These are phyloP conservation scores for Waltergamsia citrina DNA, from an alignment of 2,329 filamentous ascomycete species.

Conservation along the genomic window DNA sequence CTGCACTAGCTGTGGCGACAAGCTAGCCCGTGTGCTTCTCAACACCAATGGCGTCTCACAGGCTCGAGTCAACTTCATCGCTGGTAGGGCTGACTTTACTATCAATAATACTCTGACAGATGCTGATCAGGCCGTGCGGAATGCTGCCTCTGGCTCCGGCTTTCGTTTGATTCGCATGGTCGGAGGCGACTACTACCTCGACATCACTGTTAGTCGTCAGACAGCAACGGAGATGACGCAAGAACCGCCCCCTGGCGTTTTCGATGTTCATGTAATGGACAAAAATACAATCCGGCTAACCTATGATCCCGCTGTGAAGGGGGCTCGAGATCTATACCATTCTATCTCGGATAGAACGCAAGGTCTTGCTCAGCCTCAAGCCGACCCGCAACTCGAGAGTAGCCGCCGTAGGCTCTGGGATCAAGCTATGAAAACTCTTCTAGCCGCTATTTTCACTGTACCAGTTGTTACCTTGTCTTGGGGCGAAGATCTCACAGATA, in stretches of 20 bases:
- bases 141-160: slow-evolving; percentile 9
- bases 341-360: slow-evolving; percentile 5
- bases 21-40: slow-evolving; percentile 17
- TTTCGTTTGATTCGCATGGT: slow-evolving; percentile 12
- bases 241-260: slow-evolving; percentile 14
- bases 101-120: slow-evolving; percentile 14
- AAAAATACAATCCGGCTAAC: slow-evolving; percentile 19
- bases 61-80: slow-evolving; percentile 26
- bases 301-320: slow-evolving; percentile 22
- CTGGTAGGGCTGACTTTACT: slow-evolving; percentile 22
- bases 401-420: slow-evolving; percentile 11
- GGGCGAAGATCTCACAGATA: slow-evolving; percentile 6
- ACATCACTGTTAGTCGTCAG: slow-evolving; percentile 10
- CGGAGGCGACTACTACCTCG: slow-evolving; percentile 13
- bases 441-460: slow-evolving; percentile 10
- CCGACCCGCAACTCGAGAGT: slow-evolving; percentile 10
- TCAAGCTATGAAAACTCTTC: slow-evolving; percentile 10
- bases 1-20: slow-evolving; percentile 24
- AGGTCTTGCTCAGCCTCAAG: slow-evolving; percentile 10
- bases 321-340: slow-evolving; percentile 15
- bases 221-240: slow-evolving; percentile 12
- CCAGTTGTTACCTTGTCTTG: slow-evolving; percentile 11
- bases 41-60: slow-evolving; percentile 17
- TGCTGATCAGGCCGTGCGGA: slow-evolving; percentile 15
- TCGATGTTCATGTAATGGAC: slow-evolving; percentile 13